These are phyloP conservation scores for Phytophthora syringae DNA, from an alignment of 352 stramenopile species.

Conservation along the genomic window DNA sequence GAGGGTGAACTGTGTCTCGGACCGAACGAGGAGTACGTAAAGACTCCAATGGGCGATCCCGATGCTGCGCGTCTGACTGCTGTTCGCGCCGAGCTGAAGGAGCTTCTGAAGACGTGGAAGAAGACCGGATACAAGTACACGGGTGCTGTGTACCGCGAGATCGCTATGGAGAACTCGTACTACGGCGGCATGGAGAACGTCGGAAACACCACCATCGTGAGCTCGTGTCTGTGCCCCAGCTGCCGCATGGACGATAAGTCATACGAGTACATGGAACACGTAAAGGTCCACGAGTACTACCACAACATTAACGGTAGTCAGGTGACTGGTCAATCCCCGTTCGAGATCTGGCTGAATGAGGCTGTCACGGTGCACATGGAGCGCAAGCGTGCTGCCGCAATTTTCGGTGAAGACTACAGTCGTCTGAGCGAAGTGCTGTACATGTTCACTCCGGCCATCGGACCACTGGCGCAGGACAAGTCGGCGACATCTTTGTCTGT, in stretches of 20 bases:
- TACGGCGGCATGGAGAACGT: constrained; percentile 87
- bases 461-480: constrained; percentile 70
- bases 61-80: constrained; percentile 53
- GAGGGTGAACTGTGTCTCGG: constrained; percentile 61
- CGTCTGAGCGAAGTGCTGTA: constrained; percentile 75
- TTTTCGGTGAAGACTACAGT: constrained; percentile 78
- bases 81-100: constrained; percentile 65
- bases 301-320: constrained; percentile 86
- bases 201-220: constrained; percentile 84
- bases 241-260: constrained; percentile 78
- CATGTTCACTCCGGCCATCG: constrained; percentile 79
- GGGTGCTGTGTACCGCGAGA: constrained; percentile 79
- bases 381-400: constrained; percentile 63
- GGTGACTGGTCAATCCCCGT: constrained; percentile 81
- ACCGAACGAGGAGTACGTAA: constrained; percentile 58
- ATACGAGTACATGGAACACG: constrained; percentile 87
- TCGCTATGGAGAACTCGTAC: constrained; percentile 87
- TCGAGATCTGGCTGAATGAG: constrained; percentile 87
- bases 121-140: constrained; percentile 89
- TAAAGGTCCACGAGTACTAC: constrained; percentile 88
- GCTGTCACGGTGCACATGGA: constrained; percentile 86
- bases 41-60: constrained; percentile 47
- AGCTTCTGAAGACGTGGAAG: constrained; percentile 69
- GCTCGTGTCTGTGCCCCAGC: constrained; percentile 71
- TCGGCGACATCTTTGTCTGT: constrained; percentile 74